Evolutionary conservation across 169 alveolate genomes (phyloP).

Genomic region (Eimeria sp.): DNA sequence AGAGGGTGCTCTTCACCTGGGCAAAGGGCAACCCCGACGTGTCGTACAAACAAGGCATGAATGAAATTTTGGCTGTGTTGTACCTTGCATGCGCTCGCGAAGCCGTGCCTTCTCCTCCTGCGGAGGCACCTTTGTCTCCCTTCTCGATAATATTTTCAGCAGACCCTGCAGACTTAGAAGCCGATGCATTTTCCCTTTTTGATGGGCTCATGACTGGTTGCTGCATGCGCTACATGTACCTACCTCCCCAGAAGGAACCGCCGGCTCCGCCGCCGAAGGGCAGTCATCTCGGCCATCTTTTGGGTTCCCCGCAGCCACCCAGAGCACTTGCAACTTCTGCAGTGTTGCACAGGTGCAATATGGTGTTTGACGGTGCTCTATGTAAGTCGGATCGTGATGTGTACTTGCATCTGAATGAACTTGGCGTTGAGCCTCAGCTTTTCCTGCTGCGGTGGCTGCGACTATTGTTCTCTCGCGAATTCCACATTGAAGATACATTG

Average conservation of each 20-base stretch:
- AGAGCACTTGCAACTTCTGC: conserved; percentile 47
- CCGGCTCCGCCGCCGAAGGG: conserved; percentile 9
- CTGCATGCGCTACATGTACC: conserved; percentile 82
- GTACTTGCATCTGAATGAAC: conserved; percentile 87
- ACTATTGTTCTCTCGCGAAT: conserved; percentile 91
- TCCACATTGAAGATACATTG: conserved; percentile 89
- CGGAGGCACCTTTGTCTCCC: not conserved
- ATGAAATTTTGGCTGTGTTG: conserved; percentile 85
- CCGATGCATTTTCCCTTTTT: conserved; percentile 88
- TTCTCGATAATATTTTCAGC: conserved; percentile 80
- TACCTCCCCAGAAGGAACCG: conserved; percentile 64
- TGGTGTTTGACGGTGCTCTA: conserved; percentile 79
- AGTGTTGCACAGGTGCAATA: conserved; percentile 56
- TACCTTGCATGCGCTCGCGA: conserved; percentile 84
- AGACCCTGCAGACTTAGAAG: conserved; percentile 87
- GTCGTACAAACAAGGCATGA: conserved; percentile 94
- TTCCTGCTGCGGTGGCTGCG: conserved; percentile 92
- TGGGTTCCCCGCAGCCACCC: not conserved
- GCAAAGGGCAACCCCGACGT: conserved; percentile 90
- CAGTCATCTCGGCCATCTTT: not conserved
- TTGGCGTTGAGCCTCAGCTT: conserved; percentile 89
- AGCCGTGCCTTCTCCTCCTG: conserved; percentile 65
- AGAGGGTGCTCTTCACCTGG: conserved; percentile 92
- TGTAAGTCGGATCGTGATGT: conserved; percentile 89
- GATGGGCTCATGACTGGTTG: conserved; percentile 87